These are phyloP conservation scores for Globisporangium barbulae DNA, from an alignment of 352 stramenopile species.

Conservation along the genomic window DNA sequence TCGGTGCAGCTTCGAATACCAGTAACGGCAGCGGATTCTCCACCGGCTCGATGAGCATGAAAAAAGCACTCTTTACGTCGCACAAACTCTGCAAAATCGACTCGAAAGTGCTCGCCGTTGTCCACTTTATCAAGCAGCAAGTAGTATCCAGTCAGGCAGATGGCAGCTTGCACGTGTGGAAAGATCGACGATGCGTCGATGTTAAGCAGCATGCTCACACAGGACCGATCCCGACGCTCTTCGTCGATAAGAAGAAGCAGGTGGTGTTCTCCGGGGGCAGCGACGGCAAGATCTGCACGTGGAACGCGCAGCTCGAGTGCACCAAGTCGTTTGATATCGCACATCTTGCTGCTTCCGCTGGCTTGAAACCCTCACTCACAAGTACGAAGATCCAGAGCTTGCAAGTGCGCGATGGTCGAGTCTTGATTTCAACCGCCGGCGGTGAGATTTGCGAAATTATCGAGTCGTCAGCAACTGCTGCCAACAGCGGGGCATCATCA, in stretches of 20 bases:
- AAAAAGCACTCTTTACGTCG: conserved; percentile 55
- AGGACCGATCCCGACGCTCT: conserved; percentile 41
- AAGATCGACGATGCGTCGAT: conserved; percentile 55
- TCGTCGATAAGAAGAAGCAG: conserved; percentile 43
- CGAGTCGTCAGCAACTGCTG: conserved; percentile 9
- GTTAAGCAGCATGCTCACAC: conserved; percentile 43
- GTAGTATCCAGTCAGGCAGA: conserved; percentile 65
- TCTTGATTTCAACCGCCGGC: conserved; percentile 81
- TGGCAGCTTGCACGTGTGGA: conserved; percentile 76
- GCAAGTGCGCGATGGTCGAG: conserved; percentile 48
- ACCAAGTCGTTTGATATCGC: conserved; percentile 36
- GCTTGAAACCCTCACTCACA: conserved; percentile 17
- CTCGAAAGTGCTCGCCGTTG: conserved; percentile 36
- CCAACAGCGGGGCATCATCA: background rate
- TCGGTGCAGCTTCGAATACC: background rate
- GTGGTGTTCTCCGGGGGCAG: conserved; percentile 59
- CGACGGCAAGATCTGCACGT: conserved; percentile 56
- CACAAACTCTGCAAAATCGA: conserved; percentile 40
- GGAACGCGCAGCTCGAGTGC: conserved; percentile 56
- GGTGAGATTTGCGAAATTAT: conserved; percentile 88
- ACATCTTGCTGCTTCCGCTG: conserved; percentile 23
- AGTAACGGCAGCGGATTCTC: conserved; percentile 14
- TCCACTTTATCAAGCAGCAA: conserved; percentile 38
- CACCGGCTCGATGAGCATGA: conserved; percentile 34
- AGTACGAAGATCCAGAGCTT: conserved; percentile 53